Evolutionary conservation across 2,329 filamentous ascomycete species (phyloP), one percentile per base, ranked within the genome.

Genomic region (Penicillium freii): DNA sequence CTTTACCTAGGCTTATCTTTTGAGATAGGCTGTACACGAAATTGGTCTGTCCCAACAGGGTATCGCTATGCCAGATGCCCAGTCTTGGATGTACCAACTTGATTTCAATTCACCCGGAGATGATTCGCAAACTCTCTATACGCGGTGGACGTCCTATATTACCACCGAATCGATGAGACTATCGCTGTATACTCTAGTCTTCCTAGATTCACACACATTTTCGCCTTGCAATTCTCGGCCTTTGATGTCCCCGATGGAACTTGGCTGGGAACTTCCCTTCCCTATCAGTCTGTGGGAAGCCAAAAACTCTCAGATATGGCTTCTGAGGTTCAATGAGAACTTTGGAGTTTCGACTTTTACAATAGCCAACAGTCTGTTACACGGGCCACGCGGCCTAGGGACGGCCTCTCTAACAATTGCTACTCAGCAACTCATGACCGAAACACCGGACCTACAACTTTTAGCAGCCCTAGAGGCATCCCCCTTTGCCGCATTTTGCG

Each of bases 231-330:
- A 73, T 42, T 60, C 65, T 19, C 65, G 71, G 1, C 61, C 68
- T 7, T 40, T 71, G 7, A 64, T 70, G 23, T 72, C 69, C 2
- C 60, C 71, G 0, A 65, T 73, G 39, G 71, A 73, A 46, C 62
- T 74, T 36, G 70, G 67, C 38, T 74, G 72, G 72, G 72, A 73
- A n/a, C 57, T 74, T 1, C 72, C 71, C 0, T 64, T 67, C 5
- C 63, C 70, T 2, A 60, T 52, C 3, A 42, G 56, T 3, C 60
- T 73, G 2, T 31, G 29, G 29, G 29, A 31, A 31, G 29, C 29
- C 11, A 31, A 31, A 21, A 63, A 65, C 5, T 59, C 70, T 5
- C 34, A 61, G 9, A 51, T 61, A 7, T 73, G 72, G 72, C 56
- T 65, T 25, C 60, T 64, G 36, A 61, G 58, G 38, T 47, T 66